These are phyloP conservation scores for Amorphotheca resinae DNA, from an alignment of 495 filamentous ascomycete genomes.

Conservation along the genomic window DNA sequence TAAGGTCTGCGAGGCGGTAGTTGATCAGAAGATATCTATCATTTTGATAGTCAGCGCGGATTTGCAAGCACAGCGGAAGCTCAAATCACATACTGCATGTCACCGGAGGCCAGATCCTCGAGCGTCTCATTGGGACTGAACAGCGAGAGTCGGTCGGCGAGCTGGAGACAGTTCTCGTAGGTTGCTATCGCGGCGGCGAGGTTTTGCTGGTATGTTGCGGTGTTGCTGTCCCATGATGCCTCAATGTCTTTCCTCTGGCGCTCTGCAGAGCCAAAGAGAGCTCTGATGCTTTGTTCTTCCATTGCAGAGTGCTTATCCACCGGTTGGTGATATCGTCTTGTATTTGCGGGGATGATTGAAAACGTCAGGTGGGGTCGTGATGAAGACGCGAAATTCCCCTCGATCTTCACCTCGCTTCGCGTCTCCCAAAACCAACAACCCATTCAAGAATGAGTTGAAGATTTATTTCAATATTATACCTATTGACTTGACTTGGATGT, in stretches of 20 bases:
- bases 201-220: slow-evolving; percentile 48
- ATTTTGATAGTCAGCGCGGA: too few relatives aligned
- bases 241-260: slow-evolving; percentile 36
- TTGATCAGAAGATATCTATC: slow-evolving; percentile 55
- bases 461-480: too few relatives aligned
- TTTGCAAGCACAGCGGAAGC: too few relatives aligned
- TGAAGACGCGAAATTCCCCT: background rate
- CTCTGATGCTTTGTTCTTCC: slow-evolving; percentile 43
- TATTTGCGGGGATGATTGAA: background rate
- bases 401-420: background rate
- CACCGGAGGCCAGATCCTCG: slow-evolving; percentile 76
- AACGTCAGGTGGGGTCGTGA: background rate
- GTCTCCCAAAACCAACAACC: too few relatives aligned
- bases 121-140: slow-evolving; percentile 86
- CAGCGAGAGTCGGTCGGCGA: slow-evolving; percentile 57
- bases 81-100: slow-evolving; percentile 52
- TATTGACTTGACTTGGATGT: too few relatives aligned
- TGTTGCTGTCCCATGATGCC: slow-evolving; percentile 23
- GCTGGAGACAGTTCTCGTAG: slow-evolving; percentile 59
- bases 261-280: slow-evolving; percentile 45
- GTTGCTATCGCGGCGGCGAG: slow-evolving; percentile 51
- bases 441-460: too few relatives aligned
- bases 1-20: slow-evolving; percentile 56
- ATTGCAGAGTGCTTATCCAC: slow-evolving; percentile 8
- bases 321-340: background rate